A percentile compares a stretch with the other conserved stretches of the same genome.
phyloP scores from a whole-genome alignment of 163 green algal genomes.

The Scenedesmus sp. region DNA sequence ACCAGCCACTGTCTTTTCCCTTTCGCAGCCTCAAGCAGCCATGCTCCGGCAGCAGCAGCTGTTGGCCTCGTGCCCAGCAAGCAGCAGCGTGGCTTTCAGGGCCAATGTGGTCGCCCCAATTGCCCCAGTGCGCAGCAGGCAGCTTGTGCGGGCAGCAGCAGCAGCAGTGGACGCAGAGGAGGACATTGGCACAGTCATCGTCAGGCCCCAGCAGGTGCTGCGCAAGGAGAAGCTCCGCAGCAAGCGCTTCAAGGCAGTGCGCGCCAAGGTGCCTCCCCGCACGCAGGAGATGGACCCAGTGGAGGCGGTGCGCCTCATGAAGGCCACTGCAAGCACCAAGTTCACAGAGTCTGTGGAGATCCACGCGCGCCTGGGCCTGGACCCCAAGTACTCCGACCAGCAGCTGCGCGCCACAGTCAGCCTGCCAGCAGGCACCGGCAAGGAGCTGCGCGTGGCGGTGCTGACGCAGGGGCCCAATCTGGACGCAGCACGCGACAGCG shows the following conservation, averaged over 20 bases:
- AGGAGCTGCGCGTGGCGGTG: conserved; percentile 95
- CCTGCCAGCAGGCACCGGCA: conserved; percentile 95
- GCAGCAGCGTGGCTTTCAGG: conserved; percentile 8
- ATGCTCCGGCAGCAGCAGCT: conserved; percentile 57
- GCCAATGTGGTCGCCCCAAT: conserved; percentile 18
- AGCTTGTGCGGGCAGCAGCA: conserved; percentile 22
- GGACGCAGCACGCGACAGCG: conserved; percentile 88
- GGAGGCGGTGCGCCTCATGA: conserved; percentile 79
- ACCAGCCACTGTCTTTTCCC: background rate
- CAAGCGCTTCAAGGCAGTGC: conserved; percentile 70
- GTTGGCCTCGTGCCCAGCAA: conserved; percentile 44
- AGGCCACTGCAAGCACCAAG: conserved; percentile 84
- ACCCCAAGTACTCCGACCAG: conserved; percentile 97
- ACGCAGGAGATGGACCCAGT: conserved; percentile 67
- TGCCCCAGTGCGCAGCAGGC: conserved; percentile 5
- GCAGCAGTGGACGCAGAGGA: conserved; percentile 42
- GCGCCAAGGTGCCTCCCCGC: conserved; percentile 59
- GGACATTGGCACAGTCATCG: conserved; percentile 15
- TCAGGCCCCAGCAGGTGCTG: conserved; percentile 43
- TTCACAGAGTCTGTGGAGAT: conserved; percentile 98
- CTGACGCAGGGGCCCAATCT: conserved; percentile 93
- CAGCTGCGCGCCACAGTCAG: conserved; percentile 97
- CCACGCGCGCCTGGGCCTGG: conserved; percentile 87
- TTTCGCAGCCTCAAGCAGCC: background rate
- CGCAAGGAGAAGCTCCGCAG: conserved; percentile 65